Percentiles rank a stretch among this genome's conserved stretches.
phyloP scores from a whole-genome alignment of 805 yeast species.

The Naumovozyma baii region DNA sequence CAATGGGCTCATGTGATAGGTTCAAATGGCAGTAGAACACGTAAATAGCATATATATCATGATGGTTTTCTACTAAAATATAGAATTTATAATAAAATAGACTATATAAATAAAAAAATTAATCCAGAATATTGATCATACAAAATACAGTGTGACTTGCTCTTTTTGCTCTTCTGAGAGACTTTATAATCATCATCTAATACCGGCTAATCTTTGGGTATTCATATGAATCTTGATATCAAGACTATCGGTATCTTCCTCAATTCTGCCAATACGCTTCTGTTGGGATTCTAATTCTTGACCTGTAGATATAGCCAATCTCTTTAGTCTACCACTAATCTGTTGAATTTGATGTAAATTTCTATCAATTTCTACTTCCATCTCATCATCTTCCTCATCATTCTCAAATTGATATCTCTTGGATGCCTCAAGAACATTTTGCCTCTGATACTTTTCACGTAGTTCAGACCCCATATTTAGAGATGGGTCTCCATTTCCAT shows the following conservation, averaged over 20 bases:
- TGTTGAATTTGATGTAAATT: constrained; percentile 72
- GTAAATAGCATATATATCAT: too few relatives aligned
- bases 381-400: constrained; percentile 86
- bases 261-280: constrained; percentile 59
- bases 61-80: too few relatives aligned
- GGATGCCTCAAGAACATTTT: constrained; percentile 40
- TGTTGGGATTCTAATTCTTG: constrained; percentile 76
- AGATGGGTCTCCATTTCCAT: constrained; percentile 20
- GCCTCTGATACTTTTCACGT: constrained; percentile 31
- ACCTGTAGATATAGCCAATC: constrained; percentile 61
- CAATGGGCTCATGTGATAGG: constrained; percentile 27
- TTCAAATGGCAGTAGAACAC: background rate
- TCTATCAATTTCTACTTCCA: constrained; percentile 77
- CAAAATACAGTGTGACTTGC: too few relatives aligned
- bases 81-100: too few relatives aligned
- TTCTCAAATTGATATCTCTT: constrained; percentile 72
- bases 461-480: constrained; percentile 26
- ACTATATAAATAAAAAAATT: too few relatives aligned
- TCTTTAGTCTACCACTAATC: constrained; percentile 60
- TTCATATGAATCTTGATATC: constrained; percentile 79
- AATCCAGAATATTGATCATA: background rate
- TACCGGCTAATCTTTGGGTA: constrained; percentile 54
- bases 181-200: constrained; percentile 29
- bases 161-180: too few relatives aligned
- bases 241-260: constrained; percentile 73